Conservation (phyloP, 208 protist species). For the Leishmania turanica region DNA sequence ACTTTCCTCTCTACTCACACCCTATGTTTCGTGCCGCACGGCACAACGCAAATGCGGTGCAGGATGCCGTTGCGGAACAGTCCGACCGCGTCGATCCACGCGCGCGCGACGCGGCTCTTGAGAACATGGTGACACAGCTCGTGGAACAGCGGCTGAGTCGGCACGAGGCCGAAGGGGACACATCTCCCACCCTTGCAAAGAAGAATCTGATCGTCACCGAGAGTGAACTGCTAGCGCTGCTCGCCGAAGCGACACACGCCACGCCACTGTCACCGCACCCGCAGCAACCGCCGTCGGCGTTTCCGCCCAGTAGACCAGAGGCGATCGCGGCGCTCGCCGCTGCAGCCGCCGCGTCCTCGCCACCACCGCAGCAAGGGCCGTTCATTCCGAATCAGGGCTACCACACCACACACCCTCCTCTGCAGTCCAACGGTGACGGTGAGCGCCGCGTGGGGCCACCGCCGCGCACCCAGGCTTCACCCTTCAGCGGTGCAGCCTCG, state of each 20-base stretch:
- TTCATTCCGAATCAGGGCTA: background rate
- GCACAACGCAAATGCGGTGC: slow-evolving; percentile 12
- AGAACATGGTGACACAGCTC: slow-evolving; percentile 51
- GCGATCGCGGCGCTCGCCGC: background rate
- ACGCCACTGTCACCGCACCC: background rate
- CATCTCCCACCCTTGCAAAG: background rate
- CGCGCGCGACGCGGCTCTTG: slow-evolving; percentile 37
- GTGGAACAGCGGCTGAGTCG: slow-evolving; percentile 27
- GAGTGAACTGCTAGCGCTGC: slow-evolving; percentile 15
- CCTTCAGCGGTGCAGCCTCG: background rate
- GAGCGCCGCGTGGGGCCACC: background rate
- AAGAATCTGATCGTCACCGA: slow-evolving; percentile 9
- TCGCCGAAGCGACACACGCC: slow-evolving; percentile 2
- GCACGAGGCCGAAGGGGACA: background rate
- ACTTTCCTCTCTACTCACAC: slow-evolving; percentile 77
- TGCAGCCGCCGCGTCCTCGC: background rate
- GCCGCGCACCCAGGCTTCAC: background rate
- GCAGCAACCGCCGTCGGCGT: background rate
- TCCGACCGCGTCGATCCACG: slow-evolving; percentile 6
- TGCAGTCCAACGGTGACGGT: background rate
- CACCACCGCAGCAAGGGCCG: background rate
- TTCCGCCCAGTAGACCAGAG: background rate
- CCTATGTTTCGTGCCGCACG: slow-evolving; percentile 52
- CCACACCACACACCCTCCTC: background rate
- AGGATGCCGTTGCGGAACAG: slow-evolving; percentile 9